Base-by-base conservation (phyloP, 495 filamentous ascomycete species). In the Rhizodiscina lignyota region DNA sequence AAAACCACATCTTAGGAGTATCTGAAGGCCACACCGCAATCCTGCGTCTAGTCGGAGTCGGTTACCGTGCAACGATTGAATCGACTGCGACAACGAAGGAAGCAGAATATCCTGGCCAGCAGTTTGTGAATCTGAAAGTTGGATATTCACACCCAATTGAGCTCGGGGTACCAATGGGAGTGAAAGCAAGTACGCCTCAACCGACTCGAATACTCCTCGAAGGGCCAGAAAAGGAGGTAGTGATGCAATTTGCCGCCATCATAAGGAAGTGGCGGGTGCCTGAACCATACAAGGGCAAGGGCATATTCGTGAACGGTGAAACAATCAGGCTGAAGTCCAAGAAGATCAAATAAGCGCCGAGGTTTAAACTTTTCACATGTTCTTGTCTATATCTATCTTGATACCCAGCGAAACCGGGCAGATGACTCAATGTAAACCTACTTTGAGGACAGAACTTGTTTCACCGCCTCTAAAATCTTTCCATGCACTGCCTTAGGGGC, bases 221-320 rank as follows among this genome's bases (percentile, higher is more conserved):
- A 62, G 81, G 89, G 18, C 61, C 72, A 12, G 72, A 96, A 54
- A 86, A 81, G 61, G 70, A 85, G 44, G 64, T 75, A 29, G 74
- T 97, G 41, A 87, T 81, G 61, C 68, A 79, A 43, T 93, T 94
- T 53, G 91, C 89, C 17, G 87, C 91, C 2, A 66, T 73, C 50
- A 87, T 97, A 40, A 62, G 83, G 38, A 69, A 60, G 50, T 97
- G 89, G 89, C 74, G 91, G 56, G 66, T 63, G 41, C 89, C 89
- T 26, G 89, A 97, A 59, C 89, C 91, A 34, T 97, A 96, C 60
- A 97, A 97, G 74, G 89, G 89, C 36, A 94, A 97, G 73, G 89
- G 89, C 50, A 94, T 97, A 43, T 97, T 96, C 48, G 71, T 96
- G 39, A 87, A 94, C 54, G 80, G 82, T 32, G 87, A 97, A 67